Base-by-base conservation (phyloP, 495 filamentous ascomycete species). In the Annulohypoxylon maeteangense region DNA sequence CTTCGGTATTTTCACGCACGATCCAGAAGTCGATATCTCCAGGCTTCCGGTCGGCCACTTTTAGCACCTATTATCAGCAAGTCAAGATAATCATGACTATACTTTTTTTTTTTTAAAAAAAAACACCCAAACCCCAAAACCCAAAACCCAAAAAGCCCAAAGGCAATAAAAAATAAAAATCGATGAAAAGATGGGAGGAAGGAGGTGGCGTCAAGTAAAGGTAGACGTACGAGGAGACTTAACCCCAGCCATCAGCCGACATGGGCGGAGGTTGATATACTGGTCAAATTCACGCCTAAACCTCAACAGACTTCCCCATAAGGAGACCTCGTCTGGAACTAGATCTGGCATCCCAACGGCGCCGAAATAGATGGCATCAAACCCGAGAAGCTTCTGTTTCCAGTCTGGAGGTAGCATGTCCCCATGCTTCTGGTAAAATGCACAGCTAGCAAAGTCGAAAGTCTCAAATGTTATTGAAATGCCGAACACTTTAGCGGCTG, bases 201-300 rank as follows among this genome's bases (percentile, higher is more conserved):
- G 27, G 6, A 6, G 27, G 27, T 3, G 27, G 27, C 6, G 27
- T 29, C 2, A 29, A 29, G 27, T 1, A 57, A 12, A 11, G 44
- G 18, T 31, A 84, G 57, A 72, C 65, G 23, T 22, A 72, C 70
- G 47, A 40, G 70, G 70, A 77, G 92, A 85, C 56, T 93, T 88
- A 27, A 87, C 87, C 42, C 90, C 90, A 4, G 90, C 88, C 64
- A 91, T 87, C 81, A 94, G 91, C 82, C 89, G 91, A 84, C 92
- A 94, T 12, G 92, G 92, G 0, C 92, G 91, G 29, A 95, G 88
- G 83, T 94, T 95, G 70, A 91, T 90, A 81, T 93, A 95, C 67
- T 92, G 91, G 63, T 85, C 83, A 82, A 95, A 90, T 69, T 93
- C 90, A 74, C 93, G 93, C 80, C 92, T 90, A 25, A 95, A 90